Evolutionary conservation across 495 filamentous ascomycete genomes (phyloP).

Genomic region (Penicillium fimorum): DNA sequence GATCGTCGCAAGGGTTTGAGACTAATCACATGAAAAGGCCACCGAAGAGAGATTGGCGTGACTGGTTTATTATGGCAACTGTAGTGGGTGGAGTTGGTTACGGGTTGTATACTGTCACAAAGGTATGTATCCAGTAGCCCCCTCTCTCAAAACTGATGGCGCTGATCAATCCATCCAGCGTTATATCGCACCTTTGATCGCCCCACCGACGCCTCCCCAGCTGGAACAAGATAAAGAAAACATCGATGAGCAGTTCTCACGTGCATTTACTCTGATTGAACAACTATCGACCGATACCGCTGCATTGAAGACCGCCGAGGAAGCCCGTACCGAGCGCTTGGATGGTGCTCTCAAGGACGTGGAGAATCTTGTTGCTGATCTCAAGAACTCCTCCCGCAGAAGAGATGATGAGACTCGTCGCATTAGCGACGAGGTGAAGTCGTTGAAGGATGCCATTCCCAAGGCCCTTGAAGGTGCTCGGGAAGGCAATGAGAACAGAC

Average conservation of each 20-base stretch:
- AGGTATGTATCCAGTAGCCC: slow-evolving; percentile 55
- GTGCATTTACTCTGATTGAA: slow-evolving; percentile 86
- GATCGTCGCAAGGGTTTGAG: not conserved
- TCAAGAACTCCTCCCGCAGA: slow-evolving; percentile 73
- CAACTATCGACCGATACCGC: slow-evolving; percentile 89
- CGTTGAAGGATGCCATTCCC: slow-evolving; percentile 79
- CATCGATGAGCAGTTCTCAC: slow-evolving; percentile 88
- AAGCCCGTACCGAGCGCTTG: slow-evolving; percentile 77
- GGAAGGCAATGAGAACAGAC: slow-evolving; percentile 71
- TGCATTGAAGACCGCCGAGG: slow-evolving; percentile 78
- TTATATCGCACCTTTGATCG: slow-evolving; percentile 86
- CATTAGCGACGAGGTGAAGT: slow-evolving; percentile 81
- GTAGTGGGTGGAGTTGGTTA: slow-evolving; percentile 83
- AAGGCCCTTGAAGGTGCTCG: slow-evolving; percentile 85
- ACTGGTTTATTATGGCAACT: slow-evolving; percentile 98
- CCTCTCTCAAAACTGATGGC: not conserved
- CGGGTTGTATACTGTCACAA: slow-evolving; percentile 81
- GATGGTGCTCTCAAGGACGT: slow-evolving; percentile 81
- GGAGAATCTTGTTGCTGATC: slow-evolving; percentile 73
- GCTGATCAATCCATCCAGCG: slow-evolving; percentile 51
- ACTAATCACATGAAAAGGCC: slow-evolving; percentile 30
- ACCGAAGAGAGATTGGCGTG: slow-evolving; percentile 89
- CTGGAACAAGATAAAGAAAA: slow-evolving; percentile 88
- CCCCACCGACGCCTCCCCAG: slow-evolving; percentile 89
- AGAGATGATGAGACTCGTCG: slow-evolving; percentile 83